Percentiles rank a stretch among this genome's conserved stretches.
Conservation (phyloP, 1,284 basidiomycete species). For the Melampsora americana region DNA sequence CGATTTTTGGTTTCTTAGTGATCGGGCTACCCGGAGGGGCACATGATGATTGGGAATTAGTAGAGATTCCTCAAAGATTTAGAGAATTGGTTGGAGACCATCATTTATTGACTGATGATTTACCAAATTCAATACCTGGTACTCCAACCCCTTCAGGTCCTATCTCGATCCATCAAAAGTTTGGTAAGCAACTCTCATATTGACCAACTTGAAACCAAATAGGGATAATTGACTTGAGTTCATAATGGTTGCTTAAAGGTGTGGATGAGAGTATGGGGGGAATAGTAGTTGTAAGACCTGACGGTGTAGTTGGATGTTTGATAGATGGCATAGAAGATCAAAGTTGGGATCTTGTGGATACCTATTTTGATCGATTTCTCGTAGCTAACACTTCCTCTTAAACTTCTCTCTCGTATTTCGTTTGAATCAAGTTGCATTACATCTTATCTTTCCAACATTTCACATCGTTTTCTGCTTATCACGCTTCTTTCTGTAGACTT, state of each 20-base stretch:
- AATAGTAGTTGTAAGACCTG: constrained; percentile 51
- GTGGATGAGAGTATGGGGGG: constrained; percentile 48
- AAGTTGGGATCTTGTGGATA: neutral
- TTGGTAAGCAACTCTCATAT: constrained; percentile 48
- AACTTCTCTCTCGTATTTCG: too few relatives aligned
- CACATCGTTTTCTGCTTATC: too few relatives aligned
- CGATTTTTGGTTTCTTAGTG: constrained; percentile 50
- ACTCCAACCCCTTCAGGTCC: neutral
- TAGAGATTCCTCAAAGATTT: constrained; percentile 12
- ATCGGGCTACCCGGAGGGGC: constrained; percentile 46
- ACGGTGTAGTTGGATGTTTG: constrained; percentile 51
- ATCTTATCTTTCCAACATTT: too few relatives aligned
- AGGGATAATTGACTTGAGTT: constrained; percentile 46
- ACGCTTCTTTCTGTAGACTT: too few relatives aligned
- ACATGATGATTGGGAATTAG: constrained; percentile 51
- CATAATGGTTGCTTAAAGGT: constrained; percentile 46
- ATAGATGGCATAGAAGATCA: neutral
- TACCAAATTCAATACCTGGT: constrained; percentile 12
- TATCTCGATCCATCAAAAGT: constrained; percentile 32
- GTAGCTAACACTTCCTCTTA: neutral
- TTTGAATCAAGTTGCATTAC: too few relatives aligned
- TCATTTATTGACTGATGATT: constrained; percentile 29
- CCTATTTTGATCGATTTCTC: constrained; percentile 3
- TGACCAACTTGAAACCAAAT: constrained; percentile 44
- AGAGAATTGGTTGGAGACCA: constrained; percentile 6